These are phyloP conservation scores for Apiotrichum sp. DNA, from an alignment of 1,284 basidiomycete species.

Conservation along the genomic window DNA sequence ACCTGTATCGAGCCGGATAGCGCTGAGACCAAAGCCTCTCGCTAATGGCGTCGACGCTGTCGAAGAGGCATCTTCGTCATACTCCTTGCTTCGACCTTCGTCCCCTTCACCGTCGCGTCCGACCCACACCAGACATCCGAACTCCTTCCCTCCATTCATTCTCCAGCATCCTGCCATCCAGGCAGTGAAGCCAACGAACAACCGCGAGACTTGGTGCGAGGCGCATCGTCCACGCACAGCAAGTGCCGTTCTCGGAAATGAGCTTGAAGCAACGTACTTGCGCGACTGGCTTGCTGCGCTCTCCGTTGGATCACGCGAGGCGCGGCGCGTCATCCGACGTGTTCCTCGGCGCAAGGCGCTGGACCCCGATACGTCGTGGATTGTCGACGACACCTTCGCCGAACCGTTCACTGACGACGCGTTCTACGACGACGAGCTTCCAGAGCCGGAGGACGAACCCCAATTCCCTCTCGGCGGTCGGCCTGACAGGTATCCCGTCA, in stretches of 20 bases:
- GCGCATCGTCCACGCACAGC: slow-evolving; percentile 70
- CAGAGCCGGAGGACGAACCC: slow-evolving; percentile 21
- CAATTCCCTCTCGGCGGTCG: slow-evolving; percentile 16
- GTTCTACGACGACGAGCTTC: slow-evolving; percentile 23
- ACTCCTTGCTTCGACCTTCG: too few relatives aligned
- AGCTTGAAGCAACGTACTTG: slow-evolving; percentile 64
- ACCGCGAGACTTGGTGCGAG: slow-evolving; percentile 62
- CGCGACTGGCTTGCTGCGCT: slow-evolving; percentile 76
- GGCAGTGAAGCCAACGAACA: slow-evolving; percentile 11
- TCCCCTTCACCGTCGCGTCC: too few relatives aligned
- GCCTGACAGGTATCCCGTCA: slow-evolving; percentile 27
- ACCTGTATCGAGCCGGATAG: too few relatives aligned
- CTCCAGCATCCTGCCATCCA: slow-evolving; percentile 29
- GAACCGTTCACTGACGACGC: slow-evolving; percentile 20
- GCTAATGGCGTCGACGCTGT: too few relatives aligned
- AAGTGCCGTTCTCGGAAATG: slow-evolving; percentile 74
- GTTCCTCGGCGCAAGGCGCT: slow-evolving; percentile 10
- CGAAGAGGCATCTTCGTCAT: too few relatives aligned
- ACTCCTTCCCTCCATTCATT: slow-evolving; percentile 14
- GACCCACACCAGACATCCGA: not conserved
- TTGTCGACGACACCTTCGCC: slow-evolving; percentile 45
- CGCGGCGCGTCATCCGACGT: slow-evolving; percentile 31
- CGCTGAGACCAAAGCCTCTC: too few relatives aligned
- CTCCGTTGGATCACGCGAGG: slow-evolving; percentile 50
- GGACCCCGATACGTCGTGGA: slow-evolving; percentile 34